Evolutionary conservation across 352 stramenopile genomes (phyloP), one percentile per base, ranked within the genome.

Genomic region (Pythium periplocum): DNA sequence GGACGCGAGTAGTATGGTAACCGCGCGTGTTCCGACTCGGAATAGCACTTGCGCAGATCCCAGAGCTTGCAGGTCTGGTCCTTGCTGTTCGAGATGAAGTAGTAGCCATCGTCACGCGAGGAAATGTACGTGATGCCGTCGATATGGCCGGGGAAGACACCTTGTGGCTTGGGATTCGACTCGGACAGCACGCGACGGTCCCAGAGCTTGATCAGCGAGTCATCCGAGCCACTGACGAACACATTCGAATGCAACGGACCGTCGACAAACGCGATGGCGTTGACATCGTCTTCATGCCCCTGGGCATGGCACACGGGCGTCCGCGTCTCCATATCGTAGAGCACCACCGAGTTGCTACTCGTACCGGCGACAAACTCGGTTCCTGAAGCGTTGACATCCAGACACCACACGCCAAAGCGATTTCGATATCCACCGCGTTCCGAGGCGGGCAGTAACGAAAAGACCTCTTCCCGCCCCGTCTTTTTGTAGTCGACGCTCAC

Each of bases 31-130:
- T 72, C 49, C 4, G 82, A 59, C 10, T 78, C 64, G 3, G 72
- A 85, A 35, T 78, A 61, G 56, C 80, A 93, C 55, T 92, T 91
- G 32, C 83, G 75, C 31, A 92, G 69, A 55, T 94, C 84, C 81
- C 81, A 94, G 8, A 94, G 81, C 64, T 91, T 92, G 47, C 68
- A 82, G 9, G 70, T 89, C 57, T 92, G 84, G 50, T 94, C 83
- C 48, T 94, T 94, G 0, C 79, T 67, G 63, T 94, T 94, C n/a
- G 83, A 94, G 31, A 94, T 67, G 49, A 94, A 94, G 51, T 94
- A 94, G 64, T 89, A 90, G 3, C 81, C 84, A 60, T 94, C 84
- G 57, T 92, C 81, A 11, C 82, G 75, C 31, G 84, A 90, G 8
- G 78, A 85, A 55, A 94, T 80, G 61, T 92, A 71, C 32, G 81